Conservation (phyloP, 352 stramenopile species). For the Globisporangium irregulare region DNA sequence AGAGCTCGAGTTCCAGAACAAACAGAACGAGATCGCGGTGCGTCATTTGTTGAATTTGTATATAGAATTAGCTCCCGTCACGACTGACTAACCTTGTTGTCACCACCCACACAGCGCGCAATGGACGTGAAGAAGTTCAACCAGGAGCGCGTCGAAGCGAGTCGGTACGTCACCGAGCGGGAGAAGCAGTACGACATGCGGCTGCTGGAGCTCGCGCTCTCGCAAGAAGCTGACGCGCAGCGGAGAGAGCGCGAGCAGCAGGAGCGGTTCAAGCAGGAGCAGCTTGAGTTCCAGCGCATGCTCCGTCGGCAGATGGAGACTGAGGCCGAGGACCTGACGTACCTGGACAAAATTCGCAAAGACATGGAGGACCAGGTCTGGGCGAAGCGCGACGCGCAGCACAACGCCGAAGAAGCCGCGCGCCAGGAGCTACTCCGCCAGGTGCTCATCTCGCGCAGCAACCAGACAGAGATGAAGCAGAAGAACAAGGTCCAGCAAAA, state of each 20-base stretch:
- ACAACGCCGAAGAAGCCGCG: conserved; percentile 66
- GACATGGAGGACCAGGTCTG: conserved; percentile 82
- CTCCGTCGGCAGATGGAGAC: conserved; percentile 71
- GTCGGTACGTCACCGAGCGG: conserved; percentile 33
- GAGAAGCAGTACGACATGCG: conserved; percentile 65
- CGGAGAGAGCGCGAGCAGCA: conserved; percentile 58
- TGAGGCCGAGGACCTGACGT: conserved; percentile 63
- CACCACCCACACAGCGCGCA: conserved; percentile 25
- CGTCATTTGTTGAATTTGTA: not conserved
- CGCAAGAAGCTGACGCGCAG: conserved; percentile 58
- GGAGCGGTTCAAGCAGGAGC: conserved; percentile 62
- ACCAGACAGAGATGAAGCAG: conserved; percentile 57
- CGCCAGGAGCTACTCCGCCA: conserved; percentile 69
- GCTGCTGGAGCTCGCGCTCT: conserved; percentile 55
- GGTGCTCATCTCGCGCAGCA: conserved; percentile 52
- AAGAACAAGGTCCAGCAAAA: conserved; percentile 31
- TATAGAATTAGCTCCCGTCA: not conserved
- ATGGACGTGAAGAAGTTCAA: conserved; percentile 78
- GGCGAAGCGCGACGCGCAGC: conserved; percentile 69
- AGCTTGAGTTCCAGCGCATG: conserved; percentile 75
- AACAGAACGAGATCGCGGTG: conserved; percentile 55
- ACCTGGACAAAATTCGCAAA: conserved; percentile 67
- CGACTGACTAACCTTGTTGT: not conserved
- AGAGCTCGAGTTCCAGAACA: conserved; percentile 46
- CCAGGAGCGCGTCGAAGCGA: conserved; percentile 56